phyloP scores from a whole-genome alignment of 2,329 filamentous ascomycete genomes.

The Verticillium nonalfalfae region DNA sequence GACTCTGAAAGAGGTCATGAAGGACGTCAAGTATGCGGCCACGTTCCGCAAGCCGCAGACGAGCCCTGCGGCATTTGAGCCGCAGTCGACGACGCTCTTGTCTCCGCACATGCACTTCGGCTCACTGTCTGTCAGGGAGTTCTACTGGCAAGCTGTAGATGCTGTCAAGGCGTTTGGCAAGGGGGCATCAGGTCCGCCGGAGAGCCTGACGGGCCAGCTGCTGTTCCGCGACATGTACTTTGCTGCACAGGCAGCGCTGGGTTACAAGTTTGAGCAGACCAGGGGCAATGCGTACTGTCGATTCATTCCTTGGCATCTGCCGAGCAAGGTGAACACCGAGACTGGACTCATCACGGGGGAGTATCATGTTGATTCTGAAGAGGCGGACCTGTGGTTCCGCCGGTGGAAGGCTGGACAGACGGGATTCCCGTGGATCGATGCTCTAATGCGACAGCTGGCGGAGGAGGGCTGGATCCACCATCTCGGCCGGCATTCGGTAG shows the following conservation, averaged over 20 bases:
- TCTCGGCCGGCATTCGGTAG: conserved; percentile 69
- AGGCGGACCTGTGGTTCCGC: conserved; percentile 59
- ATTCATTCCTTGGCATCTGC: conserved; percentile 77
- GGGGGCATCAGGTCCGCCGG: conserved; percentile 55
- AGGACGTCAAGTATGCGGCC: conserved; percentile 59
- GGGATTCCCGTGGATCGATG: conserved; percentile 77
- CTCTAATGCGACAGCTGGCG: conserved; percentile 68
- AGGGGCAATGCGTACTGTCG: conserved; percentile 58
- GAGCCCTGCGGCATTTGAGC: conserved; percentile 66
- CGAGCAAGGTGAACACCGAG: conserved; percentile 44
- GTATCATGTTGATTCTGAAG: conserved; percentile 56
- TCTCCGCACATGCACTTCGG: conserved; percentile 73
- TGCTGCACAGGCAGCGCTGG: conserved; percentile 64
- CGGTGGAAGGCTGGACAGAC: conserved; percentile 65
- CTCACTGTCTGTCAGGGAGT: conserved; percentile 60
- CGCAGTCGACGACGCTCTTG: conserved; percentile 66
- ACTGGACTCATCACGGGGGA: conserved; percentile 43
- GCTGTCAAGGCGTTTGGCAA: conserved; percentile 51
- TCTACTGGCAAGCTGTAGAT: conserved; percentile 66
- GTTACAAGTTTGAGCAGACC: conserved; percentile 57
- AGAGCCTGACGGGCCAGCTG: conserved; percentile 66
- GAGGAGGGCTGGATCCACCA: conserved; percentile 77
- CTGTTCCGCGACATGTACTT: conserved; percentile 83
- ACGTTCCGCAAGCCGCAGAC: conserved; percentile 74
- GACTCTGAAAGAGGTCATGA: conserved; percentile 51